Evolutionary conservation across 1,284 basidiomycete species (phyloP).

Genomic region (Pseudozyma sp.): DNA sequence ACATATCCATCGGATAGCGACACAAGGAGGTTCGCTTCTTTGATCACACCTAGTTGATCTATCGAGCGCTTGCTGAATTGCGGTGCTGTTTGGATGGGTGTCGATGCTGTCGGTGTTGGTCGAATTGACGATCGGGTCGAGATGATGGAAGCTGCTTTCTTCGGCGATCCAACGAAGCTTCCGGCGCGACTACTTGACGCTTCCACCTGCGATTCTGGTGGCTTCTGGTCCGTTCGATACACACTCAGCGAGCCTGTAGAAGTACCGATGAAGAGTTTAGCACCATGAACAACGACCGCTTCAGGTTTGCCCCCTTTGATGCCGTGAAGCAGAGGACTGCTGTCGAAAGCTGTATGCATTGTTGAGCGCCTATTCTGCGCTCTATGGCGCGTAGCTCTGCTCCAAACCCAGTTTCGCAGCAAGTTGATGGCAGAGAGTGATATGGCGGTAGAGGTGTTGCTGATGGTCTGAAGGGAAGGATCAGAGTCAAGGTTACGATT

Average conservation of each 20-base stretch:
- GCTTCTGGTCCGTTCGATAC: slow-evolving; percentile 31
- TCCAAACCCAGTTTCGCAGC: not conserved
- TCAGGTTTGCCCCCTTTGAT: slow-evolving; percentile 48
- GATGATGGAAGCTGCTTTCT: slow-evolving; percentile 28
- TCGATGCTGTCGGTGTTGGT: slow-evolving; percentile 8
- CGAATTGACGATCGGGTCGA: slow-evolving; percentile 15
- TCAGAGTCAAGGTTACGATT: too few relatives aligned
- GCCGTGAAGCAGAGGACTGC: slow-evolving; percentile 41
- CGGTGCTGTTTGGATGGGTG: slow-evolving; percentile 27
- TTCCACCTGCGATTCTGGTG: slow-evolving; percentile 4
- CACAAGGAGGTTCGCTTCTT: slow-evolving; percentile 83
- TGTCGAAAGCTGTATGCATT: slow-evolving; percentile 55
- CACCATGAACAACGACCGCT: slow-evolving; percentile 47
- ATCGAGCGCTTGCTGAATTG: slow-evolving; percentile 78
- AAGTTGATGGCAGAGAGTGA: not conserved
- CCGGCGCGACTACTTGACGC: slow-evolving; percentile 5
- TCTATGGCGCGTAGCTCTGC: slow-evolving; percentile 1
- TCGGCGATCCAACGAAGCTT: slow-evolving; percentile 18
- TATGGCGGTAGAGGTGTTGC: not conserved
- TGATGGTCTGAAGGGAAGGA: too few relatives aligned
- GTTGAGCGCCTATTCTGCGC: not conserved
- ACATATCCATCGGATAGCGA: slow-evolving; percentile 80
- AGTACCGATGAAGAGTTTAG: slow-evolving; percentile 58
- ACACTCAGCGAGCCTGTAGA: slow-evolving; percentile 41
- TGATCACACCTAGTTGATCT: slow-evolving; percentile 85